Conservation (phyloP, 371 early-diverging fungal species). For the Umbelopsis sp. region DNA sequence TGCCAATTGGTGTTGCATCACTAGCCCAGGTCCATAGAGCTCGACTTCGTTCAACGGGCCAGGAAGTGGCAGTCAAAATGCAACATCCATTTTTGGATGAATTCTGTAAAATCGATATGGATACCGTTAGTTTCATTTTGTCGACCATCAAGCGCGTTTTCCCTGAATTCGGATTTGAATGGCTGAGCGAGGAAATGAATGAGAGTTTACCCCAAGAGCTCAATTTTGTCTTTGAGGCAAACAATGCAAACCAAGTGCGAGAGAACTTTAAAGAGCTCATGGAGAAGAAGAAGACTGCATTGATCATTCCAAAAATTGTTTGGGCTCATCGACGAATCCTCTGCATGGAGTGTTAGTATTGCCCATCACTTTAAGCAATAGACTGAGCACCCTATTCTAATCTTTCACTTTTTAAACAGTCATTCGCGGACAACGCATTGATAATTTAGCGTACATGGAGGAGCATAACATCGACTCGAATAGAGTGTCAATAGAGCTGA, state of each 20-base stretch:
- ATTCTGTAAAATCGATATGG: conserved; percentile 82
- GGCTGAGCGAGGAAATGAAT: conserved; percentile 90
- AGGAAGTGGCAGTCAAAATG: conserved; percentile 88
- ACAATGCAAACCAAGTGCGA: conserved; percentile 67
- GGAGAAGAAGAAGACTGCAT: conserved; percentile 32
- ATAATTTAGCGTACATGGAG: conserved; percentile 74
- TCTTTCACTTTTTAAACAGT: conserved; percentile 30
- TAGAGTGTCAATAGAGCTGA: conserved; percentile 76
- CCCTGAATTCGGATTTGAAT: conserved; percentile 90
- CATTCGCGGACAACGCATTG: conserved; percentile 76
- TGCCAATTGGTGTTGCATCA: conserved; percentile 84
- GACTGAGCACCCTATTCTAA: not conserved
- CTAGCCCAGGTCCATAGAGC: conserved; percentile 89
- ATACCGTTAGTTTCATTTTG: conserved; percentile 68
- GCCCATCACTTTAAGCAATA: not conserved
- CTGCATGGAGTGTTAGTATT: conserved; percentile 77
- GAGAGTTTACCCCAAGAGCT: conserved; percentile 85
- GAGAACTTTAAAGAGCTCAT: conserved; percentile 58
- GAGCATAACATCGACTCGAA: conserved; percentile 71
- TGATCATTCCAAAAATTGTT: conserved; percentile 69
- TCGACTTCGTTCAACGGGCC: conserved; percentile 47
- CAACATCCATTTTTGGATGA: conserved; percentile 86
- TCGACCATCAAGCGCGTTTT: conserved; percentile 71
- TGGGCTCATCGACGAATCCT: conserved; percentile 71
- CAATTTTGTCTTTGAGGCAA: conserved; percentile 83